phyloP scores from a whole-genome alignment of 495 filamentous ascomycete genomes.

The Immersiella caudata region DNA sequence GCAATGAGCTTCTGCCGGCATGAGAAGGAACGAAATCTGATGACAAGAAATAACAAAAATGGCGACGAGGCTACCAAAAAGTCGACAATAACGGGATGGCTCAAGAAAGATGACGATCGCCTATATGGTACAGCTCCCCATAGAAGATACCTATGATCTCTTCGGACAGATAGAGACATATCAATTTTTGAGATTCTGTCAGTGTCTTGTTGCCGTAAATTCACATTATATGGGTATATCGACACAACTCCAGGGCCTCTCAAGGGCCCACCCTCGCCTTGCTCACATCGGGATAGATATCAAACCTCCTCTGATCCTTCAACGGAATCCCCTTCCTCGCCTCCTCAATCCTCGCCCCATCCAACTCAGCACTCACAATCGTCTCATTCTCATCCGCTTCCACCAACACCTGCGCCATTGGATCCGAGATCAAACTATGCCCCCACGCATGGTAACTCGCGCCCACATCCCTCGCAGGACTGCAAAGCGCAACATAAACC shows the following conservation, averaged over 20 bases:
- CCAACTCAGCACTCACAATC: conserved; percentile 75
- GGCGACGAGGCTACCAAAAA: background rate
- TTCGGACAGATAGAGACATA: background rate
- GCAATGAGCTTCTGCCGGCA: conserved; percentile 37
- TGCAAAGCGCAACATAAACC: conserved; percentile 89
- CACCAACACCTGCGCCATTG: conserved; percentile 78
- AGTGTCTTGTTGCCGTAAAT: background rate
- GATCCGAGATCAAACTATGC: conserved; percentile 84
- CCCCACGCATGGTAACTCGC: conserved; percentile 89
- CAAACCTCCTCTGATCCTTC: conserved; percentile 82
- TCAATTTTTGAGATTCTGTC: background rate
- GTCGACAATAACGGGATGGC: background rate
- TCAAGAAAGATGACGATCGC: background rate
- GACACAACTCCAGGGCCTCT: conserved; percentile 20
- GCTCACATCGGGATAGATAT: conserved; percentile 93
- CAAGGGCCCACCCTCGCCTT: conserved; percentile 42
- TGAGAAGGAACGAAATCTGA: background rate
- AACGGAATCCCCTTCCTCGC: conserved; percentile 85
- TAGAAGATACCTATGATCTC: background rate
- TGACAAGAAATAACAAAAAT: background rate
- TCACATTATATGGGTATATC: background rate
- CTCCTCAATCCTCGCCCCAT: conserved; percentile 70
- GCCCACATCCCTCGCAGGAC: conserved; percentile 77
- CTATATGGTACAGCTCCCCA: background rate
- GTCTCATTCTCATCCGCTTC: conserved; percentile 76